Evolutionary conservation across 2,329 filamentous ascomycete species (phyloP), one percentile per base, ranked within the genome.

Genomic region (Epichloe sibirici): DNA sequence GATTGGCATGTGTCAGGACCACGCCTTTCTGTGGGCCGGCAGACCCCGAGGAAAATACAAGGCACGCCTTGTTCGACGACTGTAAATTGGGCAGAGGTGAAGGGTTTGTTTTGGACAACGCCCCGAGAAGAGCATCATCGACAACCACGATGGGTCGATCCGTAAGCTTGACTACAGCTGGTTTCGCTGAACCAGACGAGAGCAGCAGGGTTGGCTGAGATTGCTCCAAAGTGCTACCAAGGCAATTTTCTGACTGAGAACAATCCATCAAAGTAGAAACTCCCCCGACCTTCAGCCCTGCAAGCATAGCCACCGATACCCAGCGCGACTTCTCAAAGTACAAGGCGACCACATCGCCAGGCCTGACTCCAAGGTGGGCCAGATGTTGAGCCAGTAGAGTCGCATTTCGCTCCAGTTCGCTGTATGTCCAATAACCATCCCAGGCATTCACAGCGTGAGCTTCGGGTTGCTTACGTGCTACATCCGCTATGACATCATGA

Each of bases 311-410:
- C 1, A 63, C 55, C 3, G 58, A 51, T 12, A 57, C 57, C 58
- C 56, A 58, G 3, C 52, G 37, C 9, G 60, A 62, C 51, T 63
- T 64, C 15, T 62, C 59, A 12, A 63, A 59, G 17, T 57, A 58
- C 2, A 65, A 51, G 2, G 58, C 58, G 17, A 65, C 57, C 8
- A 61, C 44, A 5, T 50, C 51, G 6, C 45, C 51, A 8, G 47
- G 39, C 0, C n/a, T n/a, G 9, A 56, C 23, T 23, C 52, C 54
- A 4, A 51, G 3, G 4, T 34, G 12, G 15, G 38, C 21, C 4
- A 59, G 45, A 40, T 51, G 46, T 4, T 48, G 37, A n/a, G 62
- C 59, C 13, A 62, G 52, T 5, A 48, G 52, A 13, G 48, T 52
- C 4, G 60, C 57, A 7, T 55, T 42, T 5, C 34, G 34, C 11